Conservation (phyloP, 257 asterid species). For the Solanum corneliomulleri region DNA sequence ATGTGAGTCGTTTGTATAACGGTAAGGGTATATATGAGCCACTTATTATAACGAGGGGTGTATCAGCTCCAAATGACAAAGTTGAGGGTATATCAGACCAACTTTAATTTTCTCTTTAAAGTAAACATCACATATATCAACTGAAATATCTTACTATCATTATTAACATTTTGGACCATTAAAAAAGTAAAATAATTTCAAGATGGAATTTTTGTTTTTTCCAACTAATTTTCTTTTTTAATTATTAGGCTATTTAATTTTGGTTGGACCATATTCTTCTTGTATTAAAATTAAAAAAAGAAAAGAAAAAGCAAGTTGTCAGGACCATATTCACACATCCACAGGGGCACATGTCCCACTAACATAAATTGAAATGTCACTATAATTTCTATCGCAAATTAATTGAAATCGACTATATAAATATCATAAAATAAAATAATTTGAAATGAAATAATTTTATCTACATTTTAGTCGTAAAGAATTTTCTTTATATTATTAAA, state of each 20-base stretch:
- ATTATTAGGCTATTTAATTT: neutral
- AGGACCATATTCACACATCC: neutral
- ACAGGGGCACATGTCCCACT: neutral
- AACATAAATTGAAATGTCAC: neutral
- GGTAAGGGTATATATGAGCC: too few species aligned
- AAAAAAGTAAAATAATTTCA: neutral
- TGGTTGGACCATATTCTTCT: neutral
- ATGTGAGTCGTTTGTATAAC: too few species aligned
- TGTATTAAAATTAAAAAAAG: neutral
- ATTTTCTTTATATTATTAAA: too few species aligned
- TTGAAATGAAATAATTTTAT: too few species aligned
- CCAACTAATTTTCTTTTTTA: neutral
- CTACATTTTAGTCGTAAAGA: too few species aligned
- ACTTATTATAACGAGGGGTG: too few species aligned
- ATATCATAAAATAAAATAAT: too few species aligned
- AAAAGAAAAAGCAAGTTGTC: neutral
- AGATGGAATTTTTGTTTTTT: neutral
- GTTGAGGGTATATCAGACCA: too few species aligned
- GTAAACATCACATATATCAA: neutral
- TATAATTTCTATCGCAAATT: neutral
- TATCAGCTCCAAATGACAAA: too few species aligned
- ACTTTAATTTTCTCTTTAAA: neutral
- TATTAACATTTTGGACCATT: neutral
- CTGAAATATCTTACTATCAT: neutral
- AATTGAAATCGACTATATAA: too few species aligned